Conservation (phyloP, 805 yeast species). For the Saccharomycopsis fodiens region DNA sequence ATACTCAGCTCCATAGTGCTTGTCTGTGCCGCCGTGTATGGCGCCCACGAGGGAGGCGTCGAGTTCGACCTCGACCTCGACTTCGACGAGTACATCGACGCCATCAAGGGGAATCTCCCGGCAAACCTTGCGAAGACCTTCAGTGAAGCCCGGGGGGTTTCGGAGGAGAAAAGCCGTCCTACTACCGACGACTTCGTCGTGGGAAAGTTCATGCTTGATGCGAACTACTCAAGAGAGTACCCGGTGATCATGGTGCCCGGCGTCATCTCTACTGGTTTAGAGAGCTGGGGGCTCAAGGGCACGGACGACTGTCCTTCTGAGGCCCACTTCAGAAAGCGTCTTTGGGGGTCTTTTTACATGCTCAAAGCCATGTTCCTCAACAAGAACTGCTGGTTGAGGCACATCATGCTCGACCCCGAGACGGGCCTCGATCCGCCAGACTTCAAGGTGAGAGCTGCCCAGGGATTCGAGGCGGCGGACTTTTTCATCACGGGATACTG, state of each 20-base stretch:
- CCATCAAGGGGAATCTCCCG: constrained; percentile 17
- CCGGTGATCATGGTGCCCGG: constrained; percentile 96
- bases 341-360: constrained; percentile 98
- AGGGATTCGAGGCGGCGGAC: constrained; percentile 95
- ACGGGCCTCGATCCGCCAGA: constrained; percentile 92
- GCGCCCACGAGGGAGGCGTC: constrained; percentile 20
- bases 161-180: constrained; percentile 26
- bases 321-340: constrained; percentile 78
- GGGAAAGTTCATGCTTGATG: constrained; percentile 57
- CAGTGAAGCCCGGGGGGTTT: constrained; percentile 15
- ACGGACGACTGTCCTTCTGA: constrained; percentile 75
- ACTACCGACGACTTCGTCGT: constrained; percentile 83
- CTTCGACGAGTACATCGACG: constrained; percentile 10
- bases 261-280: constrained; percentile 90
- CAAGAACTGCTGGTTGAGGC: constrained; percentile 89
- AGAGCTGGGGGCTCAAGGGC: constrained; percentile 82
- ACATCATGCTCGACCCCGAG: constrained; percentile 77
- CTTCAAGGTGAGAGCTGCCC: constrained; percentile 78
- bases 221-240: constrained; percentile 47
- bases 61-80: constrained; percentile 20
- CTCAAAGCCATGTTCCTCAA: constrained; percentile 84
- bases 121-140: constrained; percentile 10
- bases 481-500: constrained; percentile 96
- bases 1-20: constrained; percentile 7
- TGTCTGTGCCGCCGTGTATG: constrained; percentile 13